Percentiles rank a stretch among this genome's conserved stretches.
Conservation (phyloP, 306 rosid genomes). For the Fragaria vesca region DNA sequence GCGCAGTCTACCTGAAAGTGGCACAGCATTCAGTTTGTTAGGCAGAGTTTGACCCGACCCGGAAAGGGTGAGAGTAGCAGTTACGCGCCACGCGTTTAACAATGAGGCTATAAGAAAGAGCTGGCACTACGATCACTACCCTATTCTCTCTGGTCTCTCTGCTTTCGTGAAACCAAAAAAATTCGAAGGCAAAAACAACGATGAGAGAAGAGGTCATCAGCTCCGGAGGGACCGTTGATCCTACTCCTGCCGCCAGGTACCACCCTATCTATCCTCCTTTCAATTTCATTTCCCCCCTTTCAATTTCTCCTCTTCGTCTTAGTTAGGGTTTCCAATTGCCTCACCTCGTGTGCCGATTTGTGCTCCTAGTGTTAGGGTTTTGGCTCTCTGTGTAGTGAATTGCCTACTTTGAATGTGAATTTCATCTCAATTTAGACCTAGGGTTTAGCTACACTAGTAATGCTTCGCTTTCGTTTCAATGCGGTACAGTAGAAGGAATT, state of each 20-base stretch:
- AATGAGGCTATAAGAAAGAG: neutral
- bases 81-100: slow-evolving; percentile 22
- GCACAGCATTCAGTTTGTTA: neutral
- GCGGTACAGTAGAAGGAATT: too few relatives aligned
- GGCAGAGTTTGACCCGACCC: slow-evolving; percentile 1
- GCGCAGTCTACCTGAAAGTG: too few relatives aligned
- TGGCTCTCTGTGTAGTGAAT: slow-evolving; percentile 15
- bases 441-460: neutral
- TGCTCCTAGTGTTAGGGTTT: slow-evolving; percentile 8
- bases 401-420: neutral
- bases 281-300: neutral
- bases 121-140: neutral
- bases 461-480: neutral
- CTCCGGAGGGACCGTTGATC: slow-evolving; percentile 85
- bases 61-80: neutral
- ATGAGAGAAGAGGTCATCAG: slow-evolving; percentile 97
- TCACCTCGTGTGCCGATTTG: slow-evolving; percentile 10
- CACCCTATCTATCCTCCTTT: neutral
- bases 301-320: slow-evolving; percentile 10
- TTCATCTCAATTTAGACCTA: neutral
- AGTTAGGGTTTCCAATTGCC: slow-evolving; percentile 39
- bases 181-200: neutral
- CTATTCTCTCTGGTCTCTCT: neutral
- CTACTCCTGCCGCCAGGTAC: slow-evolving; percentile 91
- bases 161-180: neutral